phyloP scores from a whole-genome alignment of 2,329 filamentous ascomycete genomes.

The Arachnomyces sp. region DNA sequence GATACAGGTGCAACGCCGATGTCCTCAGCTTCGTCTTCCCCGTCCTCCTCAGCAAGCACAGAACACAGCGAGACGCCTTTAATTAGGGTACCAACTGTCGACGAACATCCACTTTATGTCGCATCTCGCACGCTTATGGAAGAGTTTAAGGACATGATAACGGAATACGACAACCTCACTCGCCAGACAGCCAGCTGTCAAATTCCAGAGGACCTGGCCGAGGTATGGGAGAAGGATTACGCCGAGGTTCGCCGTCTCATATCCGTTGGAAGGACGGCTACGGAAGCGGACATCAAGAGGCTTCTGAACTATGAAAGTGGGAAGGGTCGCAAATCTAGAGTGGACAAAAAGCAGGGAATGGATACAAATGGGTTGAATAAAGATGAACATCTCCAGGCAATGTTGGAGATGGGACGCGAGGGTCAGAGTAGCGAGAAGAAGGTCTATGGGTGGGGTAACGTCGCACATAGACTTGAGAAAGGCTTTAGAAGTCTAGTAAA shows the following conservation, averaged over 20 bases:
- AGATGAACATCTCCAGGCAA: constrained; percentile 13
- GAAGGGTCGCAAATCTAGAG: constrained; percentile 1
- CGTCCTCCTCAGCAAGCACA: background rate
- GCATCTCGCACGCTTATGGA: constrained; percentile 7
- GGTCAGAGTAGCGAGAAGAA: background rate
- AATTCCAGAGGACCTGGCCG: constrained; percentile 5
- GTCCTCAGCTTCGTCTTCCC: too few relatives aligned
- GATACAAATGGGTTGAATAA: constrained; percentile 5
- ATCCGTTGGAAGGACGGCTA: constrained; percentile 9
- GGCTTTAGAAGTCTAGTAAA: constrained; percentile 11
- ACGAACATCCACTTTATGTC: constrained; percentile 8
- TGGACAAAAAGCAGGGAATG: background rate
- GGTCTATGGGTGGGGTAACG: constrained; percentile 12
- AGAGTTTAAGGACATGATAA: constrained; percentile 5
- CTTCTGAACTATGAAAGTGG: constrained; percentile 7
- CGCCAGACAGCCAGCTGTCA: constrained; percentile 5
- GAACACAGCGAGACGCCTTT: background rate
- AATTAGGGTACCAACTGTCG: background rate
- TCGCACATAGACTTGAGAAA: constrained; percentile 11
- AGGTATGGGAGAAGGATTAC: constrained; percentile 11
- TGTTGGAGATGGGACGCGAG: constrained; percentile 14
- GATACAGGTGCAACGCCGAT: too few relatives aligned
- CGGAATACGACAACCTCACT: constrained; percentile 8
- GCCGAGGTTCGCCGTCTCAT: constrained; percentile 13
- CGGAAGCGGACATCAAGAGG: constrained; percentile 10